These are phyloP conservation scores for Ogataea sp. DNA, from an alignment of 805 yeast species.

Conservation along the genomic window DNA sequence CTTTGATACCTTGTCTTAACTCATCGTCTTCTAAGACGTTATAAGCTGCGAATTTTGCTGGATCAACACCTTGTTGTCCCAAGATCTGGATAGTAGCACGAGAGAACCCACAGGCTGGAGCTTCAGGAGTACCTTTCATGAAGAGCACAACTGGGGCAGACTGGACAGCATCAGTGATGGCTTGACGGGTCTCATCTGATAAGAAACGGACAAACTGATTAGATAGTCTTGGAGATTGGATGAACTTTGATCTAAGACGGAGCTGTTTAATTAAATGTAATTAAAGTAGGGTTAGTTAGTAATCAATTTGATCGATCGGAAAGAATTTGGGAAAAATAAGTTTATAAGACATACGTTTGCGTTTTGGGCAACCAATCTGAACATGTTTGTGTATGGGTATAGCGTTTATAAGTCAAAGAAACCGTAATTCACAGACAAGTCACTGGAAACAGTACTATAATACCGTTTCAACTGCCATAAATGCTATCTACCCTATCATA, in stretches of 20 bases:
- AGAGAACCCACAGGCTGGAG: slow-evolving; percentile 96
- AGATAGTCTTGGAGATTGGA: neutral
- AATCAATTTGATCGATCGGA: too few relatives aligned
- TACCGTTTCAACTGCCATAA: too few relatives aligned
- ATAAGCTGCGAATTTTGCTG: slow-evolving; percentile 91
- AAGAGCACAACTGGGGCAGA: slow-evolving; percentile 93
- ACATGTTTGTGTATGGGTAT: neutral
- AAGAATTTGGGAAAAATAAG: too few relatives aligned
- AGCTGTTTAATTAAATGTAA: neutral
- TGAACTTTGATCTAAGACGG: neutral
- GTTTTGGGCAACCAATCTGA: neutral
- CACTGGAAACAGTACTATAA: too few relatives aligned
- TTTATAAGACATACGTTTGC: too few relatives aligned
- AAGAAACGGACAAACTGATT: slow-evolving; percentile 28
- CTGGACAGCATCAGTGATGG: slow-evolving; percentile 77
- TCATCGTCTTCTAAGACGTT: slow-evolving; percentile 94
- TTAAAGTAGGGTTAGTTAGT: too few relatives aligned
- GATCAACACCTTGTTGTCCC: slow-evolving; percentile 97
- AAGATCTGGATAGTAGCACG: slow-evolving; percentile 88
- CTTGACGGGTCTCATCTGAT: slow-evolving; percentile 71
- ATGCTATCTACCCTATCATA: too few relatives aligned
- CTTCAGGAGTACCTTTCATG: slow-evolving; percentile 98
- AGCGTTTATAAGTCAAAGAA: neutral
- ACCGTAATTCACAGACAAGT: too few relatives aligned
- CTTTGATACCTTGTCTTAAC: slow-evolving; percentile 91